Base-by-base conservation (phyloP, 2,329 filamentous ascomycete genomes). In the Fusarium irregulare region DNA sequence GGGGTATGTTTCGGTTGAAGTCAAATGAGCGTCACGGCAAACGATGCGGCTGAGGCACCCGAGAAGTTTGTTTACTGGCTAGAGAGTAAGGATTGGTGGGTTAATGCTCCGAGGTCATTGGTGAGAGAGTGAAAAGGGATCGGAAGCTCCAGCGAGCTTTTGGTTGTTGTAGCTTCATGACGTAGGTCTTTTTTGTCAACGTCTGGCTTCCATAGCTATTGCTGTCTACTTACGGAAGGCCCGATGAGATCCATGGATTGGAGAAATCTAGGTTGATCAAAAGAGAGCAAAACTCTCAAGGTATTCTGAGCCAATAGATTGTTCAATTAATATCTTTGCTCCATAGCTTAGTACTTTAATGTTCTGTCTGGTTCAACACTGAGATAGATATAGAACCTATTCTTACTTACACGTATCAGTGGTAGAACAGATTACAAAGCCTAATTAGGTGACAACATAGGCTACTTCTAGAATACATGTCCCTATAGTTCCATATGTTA, bases 1-100 rank as follows among this genome's bases (percentile, higher is more conserved):
- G 67, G 67, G 67, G 67, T 70, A 48, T 48, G 34, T 27, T 49
- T 66, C 49, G 49, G 45, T 47, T 58, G 18, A 45, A 61, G 48
- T 18, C 47, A 48, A 61, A 60, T 4, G 11, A 41, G 55, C 27
- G 30, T 46, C 56, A 21, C 60, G 49, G 25, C 10, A 57, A 45
- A 30, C 42, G 45, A 16, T 51, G 34, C 59, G 56, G 49, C 30
- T 37, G 25, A 48, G 28, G 45, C 41, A 51, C 42, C 56, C 45
- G 62, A 45, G 18, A 25, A 16, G 32, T 48, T 32, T 28, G n/a
- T 23, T 41, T 51, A 65, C 46, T 59, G 60, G 27, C 13, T 23
- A 51, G 30, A 16, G 28, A 34, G 20, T 20, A 28, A 34, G 44
- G 9, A 41, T 28, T 54, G 48, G 23, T 55, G 47, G 51, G n/a